These are phyloP conservation scores for Epichloe coenophiala DNA, from an alignment of 2,329 filamentous ascomycete species.

Conservation along the genomic window DNA sequence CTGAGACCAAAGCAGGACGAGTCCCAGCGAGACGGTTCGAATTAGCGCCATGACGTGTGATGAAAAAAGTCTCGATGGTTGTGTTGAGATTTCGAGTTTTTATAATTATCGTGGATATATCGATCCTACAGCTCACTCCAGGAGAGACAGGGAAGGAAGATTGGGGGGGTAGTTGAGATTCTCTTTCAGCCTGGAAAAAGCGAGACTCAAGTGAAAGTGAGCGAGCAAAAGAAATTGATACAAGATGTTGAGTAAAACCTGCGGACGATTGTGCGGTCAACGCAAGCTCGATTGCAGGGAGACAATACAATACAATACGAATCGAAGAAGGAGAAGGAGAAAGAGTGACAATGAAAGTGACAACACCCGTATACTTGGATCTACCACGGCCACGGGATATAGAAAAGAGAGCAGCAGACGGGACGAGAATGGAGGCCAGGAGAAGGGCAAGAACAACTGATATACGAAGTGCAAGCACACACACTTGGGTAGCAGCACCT, in stretches of 20 bases:
- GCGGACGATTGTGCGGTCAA: neutral
- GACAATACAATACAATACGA: neutral
- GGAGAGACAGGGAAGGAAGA: neutral
- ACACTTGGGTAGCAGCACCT: too few relatives aligned
- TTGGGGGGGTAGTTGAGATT: too few relatives aligned
- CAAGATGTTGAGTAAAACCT: neutral
- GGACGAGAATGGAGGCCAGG: neutral
- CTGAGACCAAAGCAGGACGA: conserved; percentile 1
- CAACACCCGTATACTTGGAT: neutral
- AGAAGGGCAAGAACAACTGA: neutral
- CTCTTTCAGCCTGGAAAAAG: neutral
- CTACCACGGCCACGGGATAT: neutral
- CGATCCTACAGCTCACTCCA: conserved; percentile 1
- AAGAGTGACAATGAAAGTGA: neutral
- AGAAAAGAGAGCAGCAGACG: neutral
- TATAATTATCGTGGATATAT: neutral
- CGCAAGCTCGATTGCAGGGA: neutral
- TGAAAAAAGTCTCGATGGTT: too few relatives aligned
- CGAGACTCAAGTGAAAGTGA: neutral
- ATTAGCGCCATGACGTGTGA: neutral
- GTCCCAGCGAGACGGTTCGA: neutral
- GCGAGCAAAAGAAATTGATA: too few relatives aligned
- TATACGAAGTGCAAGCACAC: neutral
- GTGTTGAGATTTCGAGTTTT: too few relatives aligned
- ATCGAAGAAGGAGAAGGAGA: neutral